Conservation (phyloP, 352 stramenopile species). For the Pythium biforme region DNA sequence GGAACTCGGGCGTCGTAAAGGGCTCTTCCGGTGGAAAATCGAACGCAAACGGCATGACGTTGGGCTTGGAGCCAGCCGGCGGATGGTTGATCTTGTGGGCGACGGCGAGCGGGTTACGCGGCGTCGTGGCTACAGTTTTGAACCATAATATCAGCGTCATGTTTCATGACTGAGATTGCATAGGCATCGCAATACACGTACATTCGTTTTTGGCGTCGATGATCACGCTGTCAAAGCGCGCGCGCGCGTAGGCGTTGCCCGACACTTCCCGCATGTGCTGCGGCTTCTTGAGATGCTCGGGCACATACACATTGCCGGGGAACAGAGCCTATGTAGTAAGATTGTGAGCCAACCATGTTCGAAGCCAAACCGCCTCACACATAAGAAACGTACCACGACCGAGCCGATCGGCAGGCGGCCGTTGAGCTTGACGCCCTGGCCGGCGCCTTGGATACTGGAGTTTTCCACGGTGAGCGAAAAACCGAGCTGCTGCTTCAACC, state of each 20-base stretch:
- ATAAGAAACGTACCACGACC: slow-evolving; percentile 46
- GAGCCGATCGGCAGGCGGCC: slow-evolving; percentile 66
- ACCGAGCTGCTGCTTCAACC: slow-evolving; percentile 57
- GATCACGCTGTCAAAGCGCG: slow-evolving; percentile 85
- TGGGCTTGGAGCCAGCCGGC: slow-evolving; percentile 56
- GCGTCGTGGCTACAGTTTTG: slow-evolving; percentile 52
- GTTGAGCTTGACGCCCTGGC: slow-evolving; percentile 69
- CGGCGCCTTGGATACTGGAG: slow-evolving; percentile 60
- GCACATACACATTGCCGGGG: slow-evolving; percentile 76
- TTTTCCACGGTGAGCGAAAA: slow-evolving; percentile 68
- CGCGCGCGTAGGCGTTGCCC: slow-evolving; percentile 74
- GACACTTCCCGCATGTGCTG: slow-evolving; percentile 67
- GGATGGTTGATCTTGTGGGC: slow-evolving; percentile 89
- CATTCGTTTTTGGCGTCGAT: slow-evolving; percentile 82
- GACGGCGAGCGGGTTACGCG: slow-evolving; percentile 66
- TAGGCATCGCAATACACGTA: slow-evolving; percentile 21
- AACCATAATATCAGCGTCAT: too few species aligned
- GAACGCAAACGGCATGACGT: slow-evolving; percentile 81
- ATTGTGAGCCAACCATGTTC: too few species aligned
- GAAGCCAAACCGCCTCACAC: too few species aligned
- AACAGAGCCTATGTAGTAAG: slow-evolving; percentile 56
- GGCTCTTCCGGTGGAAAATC: slow-evolving; percentile 80
- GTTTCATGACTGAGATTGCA: too few species aligned
- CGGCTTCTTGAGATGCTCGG: slow-evolving; percentile 84
- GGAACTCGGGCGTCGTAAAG: slow-evolving; percentile 56